A percentile compares a stretch with the other conserved stretches of the same genome.
Evolutionary conservation across 768 basidiomycete genomes (phyloP).

Genomic region (Pulveroboletus sp.): DNA sequence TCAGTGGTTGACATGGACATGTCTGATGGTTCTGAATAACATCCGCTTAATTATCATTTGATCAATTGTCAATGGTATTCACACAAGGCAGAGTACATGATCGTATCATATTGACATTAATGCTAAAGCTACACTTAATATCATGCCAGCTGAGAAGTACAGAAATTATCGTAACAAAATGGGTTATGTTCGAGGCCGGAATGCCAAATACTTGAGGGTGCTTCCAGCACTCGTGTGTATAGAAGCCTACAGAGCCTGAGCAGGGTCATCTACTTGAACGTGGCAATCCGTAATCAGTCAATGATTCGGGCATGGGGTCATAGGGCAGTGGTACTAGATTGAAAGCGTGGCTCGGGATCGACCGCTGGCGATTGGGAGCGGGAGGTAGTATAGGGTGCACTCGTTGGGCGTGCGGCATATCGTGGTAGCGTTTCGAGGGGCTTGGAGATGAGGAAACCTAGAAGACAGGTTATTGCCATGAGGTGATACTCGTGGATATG

Average conservation of each 20-base stretch:
- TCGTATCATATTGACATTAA: not conserved
- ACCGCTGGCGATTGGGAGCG: slow-evolving; percentile 21
- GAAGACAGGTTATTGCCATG: slow-evolving; percentile 3
- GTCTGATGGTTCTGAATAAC: slow-evolving; percentile 23
- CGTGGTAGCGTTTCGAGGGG: slow-evolving; percentile 60
- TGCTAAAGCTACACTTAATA: slow-evolving; percentile 26
- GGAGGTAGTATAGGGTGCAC: slow-evolving; percentile 14
- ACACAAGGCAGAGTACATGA: not conserved
- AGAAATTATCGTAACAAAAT: slow-evolving; percentile 9
- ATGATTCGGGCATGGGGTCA: slow-evolving; percentile 18
- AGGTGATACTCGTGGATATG: not conserved
- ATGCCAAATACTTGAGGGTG: slow-evolving; percentile 14
- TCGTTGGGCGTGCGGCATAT: slow-evolving; percentile 42
- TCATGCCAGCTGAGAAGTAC: slow-evolving; percentile 22
- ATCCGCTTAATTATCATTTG: not conserved
- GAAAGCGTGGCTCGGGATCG: slow-evolving; percentile 20
- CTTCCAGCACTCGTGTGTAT: slow-evolving; percentile 9
- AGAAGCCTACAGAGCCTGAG: slow-evolving; percentile 10
- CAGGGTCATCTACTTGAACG: slow-evolving; percentile 13
- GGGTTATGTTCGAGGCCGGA: slow-evolving; percentile 2
- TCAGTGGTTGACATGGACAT: slow-evolving; percentile 25
- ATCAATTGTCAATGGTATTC: not conserved
- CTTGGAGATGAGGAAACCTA: slow-evolving; percentile 54
- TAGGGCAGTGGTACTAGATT: slow-evolving; percentile 27
- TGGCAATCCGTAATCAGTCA: slow-evolving; percentile 17